A percentile compares a stretch with the other conserved stretches of the same genome.
These are phyloP conservation scores for Phytophthora ohioensis DNA, from an alignment of 352 stramenopile genomes.

Conservation along the genomic window DNA sequence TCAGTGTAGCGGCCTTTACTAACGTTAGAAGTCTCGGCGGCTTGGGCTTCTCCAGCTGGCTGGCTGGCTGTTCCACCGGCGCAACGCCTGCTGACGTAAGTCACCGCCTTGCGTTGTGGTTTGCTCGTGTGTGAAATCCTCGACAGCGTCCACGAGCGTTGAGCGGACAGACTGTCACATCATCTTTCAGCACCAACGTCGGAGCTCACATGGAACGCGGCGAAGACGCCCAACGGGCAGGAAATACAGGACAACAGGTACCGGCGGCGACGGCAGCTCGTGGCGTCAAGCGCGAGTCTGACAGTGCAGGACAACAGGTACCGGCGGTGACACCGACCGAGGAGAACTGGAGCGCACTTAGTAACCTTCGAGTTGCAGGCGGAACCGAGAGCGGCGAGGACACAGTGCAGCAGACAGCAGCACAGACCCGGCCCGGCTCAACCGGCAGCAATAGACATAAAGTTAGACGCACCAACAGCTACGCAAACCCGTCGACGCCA, in stretches of 20 bases:
- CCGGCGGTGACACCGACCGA: slow-evolving; percentile 16
- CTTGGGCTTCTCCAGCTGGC: slow-evolving; percentile 33
- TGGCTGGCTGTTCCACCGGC: slow-evolving; percentile 26
- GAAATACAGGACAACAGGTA: slow-evolving; percentile 16
- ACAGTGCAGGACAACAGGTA: neutral
- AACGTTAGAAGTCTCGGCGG: slow-evolving; percentile 18
- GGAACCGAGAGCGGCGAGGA: slow-evolving; percentile 26
- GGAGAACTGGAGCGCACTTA: slow-evolving; percentile 53
- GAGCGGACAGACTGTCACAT: slow-evolving; percentile 17
- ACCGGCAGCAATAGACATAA: slow-evolving; percentile 37
- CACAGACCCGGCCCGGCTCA: slow-evolving; percentile 13
- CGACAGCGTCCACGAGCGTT: neutral
- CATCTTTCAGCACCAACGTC: slow-evolving; percentile 15
- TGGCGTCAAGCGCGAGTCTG: slow-evolving; percentile 22
- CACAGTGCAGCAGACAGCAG: slow-evolving; percentile 8
- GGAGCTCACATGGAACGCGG: slow-evolving; percentile 22
- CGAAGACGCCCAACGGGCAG: slow-evolving; percentile 6
- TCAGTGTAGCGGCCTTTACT: slow-evolving; percentile 28
- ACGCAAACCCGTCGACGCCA: slow-evolving; percentile 22
- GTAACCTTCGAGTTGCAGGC: slow-evolving; percentile 46
- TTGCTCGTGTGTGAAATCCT: slow-evolving; percentile 35
- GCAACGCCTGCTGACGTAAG: slow-evolving; percentile 30
- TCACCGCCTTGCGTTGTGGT: slow-evolving; percentile 31
- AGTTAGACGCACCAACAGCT: slow-evolving; percentile 31
- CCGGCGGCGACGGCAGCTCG: neutral